Conservation (phyloP, 176 grass and related monocot species). For the Microstegium vimineum region DNA sequence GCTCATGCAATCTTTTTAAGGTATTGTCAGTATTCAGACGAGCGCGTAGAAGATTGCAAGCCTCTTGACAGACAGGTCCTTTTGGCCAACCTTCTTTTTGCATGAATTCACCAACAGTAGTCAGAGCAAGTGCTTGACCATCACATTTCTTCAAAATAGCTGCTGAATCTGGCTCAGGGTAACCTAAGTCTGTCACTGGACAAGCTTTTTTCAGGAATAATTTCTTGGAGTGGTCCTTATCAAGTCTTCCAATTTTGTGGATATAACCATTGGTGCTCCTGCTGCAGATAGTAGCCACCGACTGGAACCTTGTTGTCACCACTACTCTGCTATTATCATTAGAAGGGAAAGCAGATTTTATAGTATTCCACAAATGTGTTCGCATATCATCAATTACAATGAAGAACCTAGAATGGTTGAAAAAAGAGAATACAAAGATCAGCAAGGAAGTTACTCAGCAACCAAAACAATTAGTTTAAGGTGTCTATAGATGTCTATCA, state of each 20-base stretch:
- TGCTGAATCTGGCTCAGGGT: not conserved
- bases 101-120: not conserved
- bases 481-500: too few species aligned
- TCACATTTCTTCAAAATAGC: conserved; percentile 3
- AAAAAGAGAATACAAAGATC: too few species aligned
- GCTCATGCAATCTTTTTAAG: not conserved
- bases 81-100: not conserved
- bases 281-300: not conserved
- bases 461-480: too few species aligned
- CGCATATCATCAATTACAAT: not conserved
- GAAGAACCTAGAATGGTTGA: not conserved
- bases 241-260: not conserved
- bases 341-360: not conserved
- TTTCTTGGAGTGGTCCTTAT: not conserved
- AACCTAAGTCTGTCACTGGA: not conserved
- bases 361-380: not conserved
- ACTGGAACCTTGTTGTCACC: not conserved
- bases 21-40: not conserved
- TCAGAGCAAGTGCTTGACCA: conserved; percentile 3
- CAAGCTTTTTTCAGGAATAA: not conserved
- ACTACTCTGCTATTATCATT: not conserved
- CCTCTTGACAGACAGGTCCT: not conserved
- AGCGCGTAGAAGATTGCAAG: not conserved
- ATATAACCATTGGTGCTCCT: not conserved
- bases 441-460: too few species aligned